These are phyloP conservation scores for Cucurbita ficifolia DNA, from an alignment of 306 rosid species.

Conservation along the genomic window DNA sequence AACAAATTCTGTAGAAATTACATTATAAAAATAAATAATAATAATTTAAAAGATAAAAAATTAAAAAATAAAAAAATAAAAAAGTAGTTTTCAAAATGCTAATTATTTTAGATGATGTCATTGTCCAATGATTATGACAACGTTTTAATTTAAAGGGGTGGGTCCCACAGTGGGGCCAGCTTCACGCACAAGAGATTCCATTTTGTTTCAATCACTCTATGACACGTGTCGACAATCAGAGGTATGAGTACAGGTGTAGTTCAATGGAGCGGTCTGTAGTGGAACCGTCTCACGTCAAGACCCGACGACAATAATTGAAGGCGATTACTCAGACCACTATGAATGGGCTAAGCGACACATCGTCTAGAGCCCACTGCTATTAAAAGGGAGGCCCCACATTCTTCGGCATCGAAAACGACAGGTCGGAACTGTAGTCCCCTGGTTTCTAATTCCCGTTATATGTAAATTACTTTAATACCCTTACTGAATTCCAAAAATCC, in stretches of 20 bases:
- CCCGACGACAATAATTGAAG: constrained; percentile 2
- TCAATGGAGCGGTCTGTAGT: background rate
- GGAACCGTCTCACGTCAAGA: background rate
- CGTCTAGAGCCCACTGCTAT: constrained; percentile 6
- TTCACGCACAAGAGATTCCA: constrained; percentile 4
- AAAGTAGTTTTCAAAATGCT: background rate
- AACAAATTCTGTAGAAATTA: background rate
- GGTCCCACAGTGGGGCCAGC: background rate
- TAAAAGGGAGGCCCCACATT: constrained; percentile 2
- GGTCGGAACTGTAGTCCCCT: constrained; percentile 1
- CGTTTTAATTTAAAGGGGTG: background rate
- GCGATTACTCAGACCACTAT: constrained; percentile 4
- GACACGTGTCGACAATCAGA: background rate
- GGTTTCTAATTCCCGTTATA: background rate
- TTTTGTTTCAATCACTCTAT: background rate
- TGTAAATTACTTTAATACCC: background rate
- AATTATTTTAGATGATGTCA: constrained; percentile 7
- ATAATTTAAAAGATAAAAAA: background rate
- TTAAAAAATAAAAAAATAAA: background rate
- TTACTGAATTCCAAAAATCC: background rate
- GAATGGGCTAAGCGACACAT: constrained; percentile 2
- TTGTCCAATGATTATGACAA: constrained; percentile 7
- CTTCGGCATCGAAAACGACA: constrained; percentile 3
- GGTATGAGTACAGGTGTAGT: background rate
- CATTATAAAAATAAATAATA: background rate